Conservation (phyloP, 192 early-diverging fungal genomes). For the Backusella sp. region DNA sequence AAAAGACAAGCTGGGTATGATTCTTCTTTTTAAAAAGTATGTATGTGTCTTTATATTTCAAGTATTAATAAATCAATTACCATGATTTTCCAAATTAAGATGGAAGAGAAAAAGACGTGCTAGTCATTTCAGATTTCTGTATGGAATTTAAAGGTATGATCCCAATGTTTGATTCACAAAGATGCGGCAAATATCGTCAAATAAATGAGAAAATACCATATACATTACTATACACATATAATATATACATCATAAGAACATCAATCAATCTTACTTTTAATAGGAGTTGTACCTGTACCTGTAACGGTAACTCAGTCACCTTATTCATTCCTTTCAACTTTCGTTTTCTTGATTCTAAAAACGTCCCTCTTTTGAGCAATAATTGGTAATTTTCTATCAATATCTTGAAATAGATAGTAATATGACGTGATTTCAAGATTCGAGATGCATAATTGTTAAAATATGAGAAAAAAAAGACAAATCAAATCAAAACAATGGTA, state of each 20-base stretch:
- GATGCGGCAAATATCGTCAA: not conserved
- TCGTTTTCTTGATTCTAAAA: no score
- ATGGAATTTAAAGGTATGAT: not conserved
- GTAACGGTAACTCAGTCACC: no score
- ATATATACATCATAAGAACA: no score
- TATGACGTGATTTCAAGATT: not conserved
- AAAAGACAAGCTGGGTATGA: not conserved
- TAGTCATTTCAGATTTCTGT: not conserved
- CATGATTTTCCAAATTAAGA: not conserved
- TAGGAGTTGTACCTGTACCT: no score
- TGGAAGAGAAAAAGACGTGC: not conserved
- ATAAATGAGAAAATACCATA: no score
- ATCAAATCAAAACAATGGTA: not conserved
- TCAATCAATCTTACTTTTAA: no score
- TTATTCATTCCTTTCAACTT: no score
- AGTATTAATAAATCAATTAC: not conserved
- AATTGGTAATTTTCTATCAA: no score
- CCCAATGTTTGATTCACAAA: not conserved
- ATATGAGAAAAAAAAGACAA: not conserved
- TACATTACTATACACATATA: no score
- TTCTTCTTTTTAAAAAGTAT: not conserved
- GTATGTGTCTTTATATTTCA: not conserved
- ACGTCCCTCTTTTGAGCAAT: no score
- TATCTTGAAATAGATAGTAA: no score
- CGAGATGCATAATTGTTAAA: not conserved